Conservation (phyloP, 345 rosid genomes). For the Dipteronia dyeriana region DNA sequence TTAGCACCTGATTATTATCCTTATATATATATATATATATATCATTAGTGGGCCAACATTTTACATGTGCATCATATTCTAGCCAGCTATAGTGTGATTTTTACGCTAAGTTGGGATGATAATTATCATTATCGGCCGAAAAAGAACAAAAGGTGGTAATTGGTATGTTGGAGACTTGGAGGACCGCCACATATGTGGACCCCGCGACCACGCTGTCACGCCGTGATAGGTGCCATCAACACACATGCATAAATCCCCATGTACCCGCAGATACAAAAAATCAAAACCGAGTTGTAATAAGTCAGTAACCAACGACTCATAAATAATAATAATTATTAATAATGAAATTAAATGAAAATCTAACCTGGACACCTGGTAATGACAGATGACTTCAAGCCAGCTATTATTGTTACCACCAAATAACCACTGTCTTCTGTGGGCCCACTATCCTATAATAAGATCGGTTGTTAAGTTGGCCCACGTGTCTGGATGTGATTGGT, state of each 20-base stretch:
- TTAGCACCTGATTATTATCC: no score
- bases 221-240: constrained; percentile 8
- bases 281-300: no score
- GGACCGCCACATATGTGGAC: neutral
- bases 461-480: neutral
- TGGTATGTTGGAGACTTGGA: neutral
- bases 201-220: neutral
- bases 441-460: neutral
- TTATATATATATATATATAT: no score
- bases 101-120: neutral
- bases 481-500: neutral
- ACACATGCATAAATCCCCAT: neutral
- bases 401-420: neutral
- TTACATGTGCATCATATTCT: neutral
- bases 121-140: neutral
- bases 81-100: constrained; percentile 6
- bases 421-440: neutral
- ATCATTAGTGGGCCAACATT: constrained; percentile 6
- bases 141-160: neutral
- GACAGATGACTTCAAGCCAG: neutral
- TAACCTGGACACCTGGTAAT: neutral
- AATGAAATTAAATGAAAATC: neutral
- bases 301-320: no score
- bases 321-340: neutral
- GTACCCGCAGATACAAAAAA: no score